Evolutionary conservation across 2,329 filamentous ascomycete species (phyloP).

Genomic region (Metarhizium brunneum): DNA sequence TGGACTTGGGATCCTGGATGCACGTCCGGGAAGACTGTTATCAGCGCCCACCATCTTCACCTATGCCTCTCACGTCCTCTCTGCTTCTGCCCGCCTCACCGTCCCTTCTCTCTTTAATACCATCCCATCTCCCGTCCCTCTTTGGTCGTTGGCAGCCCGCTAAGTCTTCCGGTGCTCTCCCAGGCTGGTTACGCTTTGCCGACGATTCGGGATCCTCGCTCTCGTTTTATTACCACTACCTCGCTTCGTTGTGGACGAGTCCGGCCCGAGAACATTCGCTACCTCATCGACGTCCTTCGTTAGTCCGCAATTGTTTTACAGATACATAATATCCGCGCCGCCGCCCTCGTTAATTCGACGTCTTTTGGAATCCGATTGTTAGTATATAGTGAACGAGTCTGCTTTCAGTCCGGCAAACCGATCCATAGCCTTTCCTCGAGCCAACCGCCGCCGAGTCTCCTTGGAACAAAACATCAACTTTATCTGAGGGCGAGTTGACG

Average conservation of each 20-base stretch:
- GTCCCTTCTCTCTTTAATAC: not conserved
- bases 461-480: not conserved
- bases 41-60: not conserved
- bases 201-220: not conserved
- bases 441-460: not conserved
- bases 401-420: not conserved
- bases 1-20: slow-evolving; percentile 1
- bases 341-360: not conserved
- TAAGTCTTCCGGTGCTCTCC: not conserved
- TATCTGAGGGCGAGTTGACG: not conserved
- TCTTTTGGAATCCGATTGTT: not conserved
- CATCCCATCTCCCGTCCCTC: not conserved
- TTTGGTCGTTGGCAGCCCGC: not conserved
- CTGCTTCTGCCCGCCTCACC: not conserved
- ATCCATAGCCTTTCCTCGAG: not conserved
- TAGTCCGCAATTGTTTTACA: not conserved
- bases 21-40: not conserved
- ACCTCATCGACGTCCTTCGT: not conserved
- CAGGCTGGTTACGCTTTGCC: not conserved
- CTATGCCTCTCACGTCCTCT: not conserved
- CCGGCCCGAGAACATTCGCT: not conserved
- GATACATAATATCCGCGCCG: not conserved
- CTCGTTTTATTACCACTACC: not conserved
- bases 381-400: not conserved
- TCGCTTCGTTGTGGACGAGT: not conserved